These are phyloP conservation scores for Penicillium pulvis DNA, from an alignment of 495 filamentous ascomycete genomes.

Conservation along the genomic window DNA sequence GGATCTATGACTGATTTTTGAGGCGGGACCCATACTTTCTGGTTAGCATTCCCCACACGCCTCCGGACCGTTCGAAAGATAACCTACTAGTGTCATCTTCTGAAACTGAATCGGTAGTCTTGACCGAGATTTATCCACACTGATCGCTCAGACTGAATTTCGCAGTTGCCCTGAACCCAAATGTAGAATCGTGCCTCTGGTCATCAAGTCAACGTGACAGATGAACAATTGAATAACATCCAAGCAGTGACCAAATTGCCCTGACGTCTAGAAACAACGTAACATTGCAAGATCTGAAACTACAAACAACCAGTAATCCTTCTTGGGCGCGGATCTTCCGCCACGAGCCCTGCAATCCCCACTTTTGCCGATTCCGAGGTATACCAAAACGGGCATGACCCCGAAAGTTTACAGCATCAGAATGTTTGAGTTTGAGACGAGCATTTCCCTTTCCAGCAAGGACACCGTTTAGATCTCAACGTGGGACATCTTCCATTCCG, in stretches of 20 bases:
- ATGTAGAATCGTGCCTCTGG: neutral
- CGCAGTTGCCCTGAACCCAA: neutral
- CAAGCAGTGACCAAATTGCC: neutral
- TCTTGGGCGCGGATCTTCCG: neutral
- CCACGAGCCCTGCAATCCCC: neutral
- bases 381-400: neutral
- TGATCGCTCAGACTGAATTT: neutral
- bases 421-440: neutral
- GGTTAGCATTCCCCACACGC: neutral
- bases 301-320: neutral
- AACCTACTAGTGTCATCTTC: neutral
- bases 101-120: neutral
- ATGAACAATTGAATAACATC: neutral
- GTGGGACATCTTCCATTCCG: neutral
- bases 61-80: conserved; percentile 6
- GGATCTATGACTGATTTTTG: conserved; percentile 4
- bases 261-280: neutral
- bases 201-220: neutral
- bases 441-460: neutral
- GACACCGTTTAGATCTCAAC: neutral
- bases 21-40: conserved; percentile 2
- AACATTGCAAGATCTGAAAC: neutral
- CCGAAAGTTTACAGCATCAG: neutral
- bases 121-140: neutral
- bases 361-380: neutral